A percentile compares a stretch with the other conserved stretches of the same genome.
These are phyloP conservation scores for Diplodia sapinea DNA, from an alignment of 2,329 filamentous ascomycete species.

Conservation along the genomic window DNA sequence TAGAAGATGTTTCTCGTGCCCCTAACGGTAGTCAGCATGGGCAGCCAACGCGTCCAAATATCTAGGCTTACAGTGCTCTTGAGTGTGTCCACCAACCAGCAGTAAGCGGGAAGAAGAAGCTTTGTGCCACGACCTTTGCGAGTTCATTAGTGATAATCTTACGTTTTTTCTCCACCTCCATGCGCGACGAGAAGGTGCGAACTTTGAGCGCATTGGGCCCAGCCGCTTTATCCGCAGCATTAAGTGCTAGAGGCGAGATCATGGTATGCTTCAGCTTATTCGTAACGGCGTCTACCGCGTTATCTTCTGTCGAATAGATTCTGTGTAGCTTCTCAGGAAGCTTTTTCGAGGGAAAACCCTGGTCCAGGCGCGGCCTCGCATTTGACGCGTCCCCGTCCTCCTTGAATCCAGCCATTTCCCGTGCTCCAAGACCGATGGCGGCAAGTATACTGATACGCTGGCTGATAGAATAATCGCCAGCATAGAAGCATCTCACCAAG, in stretches of 20 bases:
- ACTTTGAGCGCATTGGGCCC: slow-evolving; percentile 88
- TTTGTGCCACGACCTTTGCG: slow-evolving; percentile 73
- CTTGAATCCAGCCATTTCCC: slow-evolving; percentile 82
- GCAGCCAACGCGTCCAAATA: slow-evolving; percentile 32
- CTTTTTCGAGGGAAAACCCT: slow-evolving; percentile 75
- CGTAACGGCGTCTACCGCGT: slow-evolving; percentile 72
- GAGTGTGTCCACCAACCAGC: slow-evolving; percentile 75
- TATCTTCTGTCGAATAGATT: slow-evolving; percentile 64
- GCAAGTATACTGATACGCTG: slow-evolving; percentile 84
- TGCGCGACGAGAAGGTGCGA: slow-evolving; percentile 81
- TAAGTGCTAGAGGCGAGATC: slow-evolving; percentile 79
- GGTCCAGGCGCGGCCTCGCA: not conserved
- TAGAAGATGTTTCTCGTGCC: slow-evolving; percentile 62
- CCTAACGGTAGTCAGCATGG: slow-evolving; percentile 22
- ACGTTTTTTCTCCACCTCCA: slow-evolving; percentile 67
- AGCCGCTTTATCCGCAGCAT: slow-evolving; percentile 77
- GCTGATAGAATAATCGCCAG: slow-evolving; percentile 86
- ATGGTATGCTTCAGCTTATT: slow-evolving; percentile 72
- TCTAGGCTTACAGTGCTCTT: slow-evolving; percentile 54
- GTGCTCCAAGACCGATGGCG: slow-evolving; percentile 78
- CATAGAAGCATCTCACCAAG: slow-evolving; percentile 85
- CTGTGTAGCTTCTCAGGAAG: slow-evolving; percentile 76
- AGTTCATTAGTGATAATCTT: slow-evolving; percentile 74
- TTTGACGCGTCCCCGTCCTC: slow-evolving; percentile 54
- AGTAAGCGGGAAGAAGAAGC: slow-evolving; percentile 86